These are phyloP conservation scores for Globisporangium apiculatum DNA, from an alignment of 352 stramenopile genomes.

Conservation along the genomic window DNA sequence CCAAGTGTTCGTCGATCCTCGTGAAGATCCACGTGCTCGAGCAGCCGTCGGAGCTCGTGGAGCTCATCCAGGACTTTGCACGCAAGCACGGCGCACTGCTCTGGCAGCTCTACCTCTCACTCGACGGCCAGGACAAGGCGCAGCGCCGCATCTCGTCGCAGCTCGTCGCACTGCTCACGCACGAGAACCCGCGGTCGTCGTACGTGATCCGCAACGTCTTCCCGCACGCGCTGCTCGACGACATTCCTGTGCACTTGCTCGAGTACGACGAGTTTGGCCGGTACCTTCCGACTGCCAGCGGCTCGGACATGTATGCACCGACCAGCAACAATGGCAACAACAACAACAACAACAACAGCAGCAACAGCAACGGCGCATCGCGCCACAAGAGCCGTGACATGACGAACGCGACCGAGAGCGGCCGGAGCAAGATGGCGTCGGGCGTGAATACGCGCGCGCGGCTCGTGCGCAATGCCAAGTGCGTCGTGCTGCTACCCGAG, in stretches of 20 bases:
- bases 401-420: conserved; percentile 63
- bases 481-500: conserved; percentile 76
- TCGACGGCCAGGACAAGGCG: conserved; percentile 78
- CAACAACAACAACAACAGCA: conserved; percentile 18
- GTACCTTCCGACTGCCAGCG: conserved; percentile 46
- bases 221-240: conserved; percentile 71
- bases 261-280: conserved; percentile 85
- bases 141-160: conserved; percentile 84
- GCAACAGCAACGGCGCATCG: conserved; percentile 15
- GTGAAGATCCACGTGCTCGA: conserved; percentile 85
- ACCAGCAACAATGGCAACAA: conserved; percentile 26
- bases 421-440: conserved; percentile 59
- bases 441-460: conserved; percentile 69
- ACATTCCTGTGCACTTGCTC: conserved; percentile 60
- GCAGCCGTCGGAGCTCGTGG: conserved; percentile 78
- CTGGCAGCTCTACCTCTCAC: conserved; percentile 79
- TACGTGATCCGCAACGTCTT: conserved; percentile 82
- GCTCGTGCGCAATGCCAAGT: conserved; percentile 71
- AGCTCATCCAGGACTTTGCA: conserved; percentile 82
- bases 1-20: conserved; percentile 82
- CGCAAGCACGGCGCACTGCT: conserved; percentile 76
- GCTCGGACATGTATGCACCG: conserved; percentile 32
- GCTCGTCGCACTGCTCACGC: conserved; percentile 75
- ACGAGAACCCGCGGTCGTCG: conserved; percentile 81
- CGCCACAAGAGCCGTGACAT: conserved; percentile 42